Evolutionary conservation across 1,284 basidiomycete genomes (phyloP).

Genomic region (Moesziomyces parantarcticus): DNA sequence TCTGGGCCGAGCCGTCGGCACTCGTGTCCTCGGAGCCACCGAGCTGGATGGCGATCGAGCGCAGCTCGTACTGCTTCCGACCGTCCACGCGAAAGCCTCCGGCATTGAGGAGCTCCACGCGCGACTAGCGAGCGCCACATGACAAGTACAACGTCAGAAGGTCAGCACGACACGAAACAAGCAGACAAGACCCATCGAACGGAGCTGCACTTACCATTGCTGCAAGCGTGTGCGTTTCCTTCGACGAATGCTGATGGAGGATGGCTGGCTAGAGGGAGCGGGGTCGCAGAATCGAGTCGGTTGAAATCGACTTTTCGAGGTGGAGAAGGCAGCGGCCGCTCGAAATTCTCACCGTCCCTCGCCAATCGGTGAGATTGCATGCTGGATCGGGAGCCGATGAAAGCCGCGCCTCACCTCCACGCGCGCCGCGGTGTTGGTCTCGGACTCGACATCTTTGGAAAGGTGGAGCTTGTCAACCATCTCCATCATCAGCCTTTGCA

Average conservation of each 20-base stretch:
- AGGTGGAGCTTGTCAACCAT: no score
- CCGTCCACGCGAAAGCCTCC: conserved; percentile 86
- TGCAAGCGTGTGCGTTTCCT: not conserved
- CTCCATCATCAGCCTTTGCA: not conserved
- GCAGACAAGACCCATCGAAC: no score
- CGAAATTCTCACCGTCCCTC: not conserved
- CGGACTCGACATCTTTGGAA: not conserved
- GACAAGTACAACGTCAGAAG: no score
- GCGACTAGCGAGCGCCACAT: conserved; percentile 71
- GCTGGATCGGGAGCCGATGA: not conserved
- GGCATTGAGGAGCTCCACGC: conserved; percentile 88
- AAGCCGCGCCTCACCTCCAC: not conserved
- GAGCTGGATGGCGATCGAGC: conserved; percentile 82
- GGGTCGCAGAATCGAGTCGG: not conserved
- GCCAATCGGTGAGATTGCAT: not conserved
- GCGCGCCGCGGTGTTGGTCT: not conserved
- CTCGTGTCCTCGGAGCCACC: conserved; percentile 60
- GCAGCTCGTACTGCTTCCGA: conserved; percentile 86
- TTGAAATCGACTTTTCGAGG: no score
- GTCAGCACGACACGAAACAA: not conserved
- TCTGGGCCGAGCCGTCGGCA: conserved; percentile 84
- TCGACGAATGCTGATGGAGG: no score
- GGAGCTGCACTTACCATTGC: conserved; percentile 17
- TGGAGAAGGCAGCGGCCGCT: not conserved
- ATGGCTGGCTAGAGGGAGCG: not conserved